Conservation (phyloP, 1,284 basidiomycete species). For the Agaricales sp. region DNA sequence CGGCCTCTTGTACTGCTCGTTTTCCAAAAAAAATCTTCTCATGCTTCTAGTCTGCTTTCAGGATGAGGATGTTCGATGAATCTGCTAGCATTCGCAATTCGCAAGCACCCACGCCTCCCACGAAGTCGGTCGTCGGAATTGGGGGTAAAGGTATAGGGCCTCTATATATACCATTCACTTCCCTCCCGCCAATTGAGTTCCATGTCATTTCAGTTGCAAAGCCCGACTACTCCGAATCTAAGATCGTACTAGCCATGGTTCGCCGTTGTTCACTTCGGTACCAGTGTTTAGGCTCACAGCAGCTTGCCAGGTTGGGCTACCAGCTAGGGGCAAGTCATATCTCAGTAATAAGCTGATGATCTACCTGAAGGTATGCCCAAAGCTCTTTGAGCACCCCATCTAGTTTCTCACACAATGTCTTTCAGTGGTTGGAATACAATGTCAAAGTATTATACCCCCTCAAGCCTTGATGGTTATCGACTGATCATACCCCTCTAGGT, state of each 20-base stretch:
- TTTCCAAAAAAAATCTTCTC: neutral
- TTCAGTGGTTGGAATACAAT: constrained; percentile 95
- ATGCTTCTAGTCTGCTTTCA: constrained; percentile 17
- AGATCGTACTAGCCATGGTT: constrained; percentile 98
- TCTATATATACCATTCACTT: constrained; percentile 4
- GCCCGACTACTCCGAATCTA: constrained; percentile 96
- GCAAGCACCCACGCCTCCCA: constrained; percentile 62
- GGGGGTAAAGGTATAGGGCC: constrained; percentile 58
- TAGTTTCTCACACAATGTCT: constrained; percentile 9
- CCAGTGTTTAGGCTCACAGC: constrained; percentile 14
- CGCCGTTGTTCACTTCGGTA: constrained; percentile 10
- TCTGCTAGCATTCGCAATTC: constrained; percentile 61
- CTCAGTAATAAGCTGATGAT: constrained; percentile 79
- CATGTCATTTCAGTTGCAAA: constrained; percentile 61
- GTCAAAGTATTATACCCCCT: constrained; percentile 61
- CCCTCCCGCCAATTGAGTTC: constrained; percentile 2
- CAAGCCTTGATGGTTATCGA: too few relatives aligned
- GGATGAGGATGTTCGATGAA: constrained; percentile 73
- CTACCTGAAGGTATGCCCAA: constrained; percentile 70
- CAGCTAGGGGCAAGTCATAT: constrained; percentile 79
- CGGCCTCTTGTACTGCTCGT: neutral
- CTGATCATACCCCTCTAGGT: constrained; percentile 42
- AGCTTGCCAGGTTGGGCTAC: constrained; percentile 55
- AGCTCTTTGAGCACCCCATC: constrained; percentile 11
- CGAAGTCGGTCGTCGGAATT: constrained; percentile 64